phyloP scores from a whole-genome alignment of 202 grass and related monocot genomes.

The Zoysia matrella region DNA sequence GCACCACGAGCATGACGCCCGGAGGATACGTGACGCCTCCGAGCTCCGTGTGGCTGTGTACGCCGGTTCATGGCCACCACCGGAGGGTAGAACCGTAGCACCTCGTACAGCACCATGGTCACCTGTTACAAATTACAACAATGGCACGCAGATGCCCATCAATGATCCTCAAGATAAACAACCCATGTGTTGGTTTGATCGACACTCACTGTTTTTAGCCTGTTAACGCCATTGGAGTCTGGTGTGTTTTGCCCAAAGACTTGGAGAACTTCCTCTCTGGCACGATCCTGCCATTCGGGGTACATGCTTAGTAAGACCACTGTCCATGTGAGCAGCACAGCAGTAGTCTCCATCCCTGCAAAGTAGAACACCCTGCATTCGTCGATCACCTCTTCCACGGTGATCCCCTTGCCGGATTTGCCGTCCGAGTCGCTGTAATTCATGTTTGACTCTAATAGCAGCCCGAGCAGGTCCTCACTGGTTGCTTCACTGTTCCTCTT shows the following conservation, averaged over 20 bases:
- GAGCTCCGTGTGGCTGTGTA: slow-evolving; percentile 47
- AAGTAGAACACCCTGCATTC: slow-evolving; percentile 92
- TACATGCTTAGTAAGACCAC: slow-evolving; percentile 75
- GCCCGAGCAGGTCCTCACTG: slow-evolving; percentile 63
- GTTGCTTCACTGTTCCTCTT: slow-evolving; percentile 34
- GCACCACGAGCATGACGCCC: slow-evolving; percentile 36
- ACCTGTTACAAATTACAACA: neutral
- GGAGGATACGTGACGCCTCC: slow-evolving; percentile 54
- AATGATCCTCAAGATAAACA: neutral
- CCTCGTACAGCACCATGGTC: slow-evolving; percentile 30
- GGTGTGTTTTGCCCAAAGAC: slow-evolving; percentile 66
- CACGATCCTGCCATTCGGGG: slow-evolving; percentile 65
- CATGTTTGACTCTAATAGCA: slow-evolving; percentile 71
- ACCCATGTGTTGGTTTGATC: neutral
- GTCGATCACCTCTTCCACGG: slow-evolving; percentile 59
- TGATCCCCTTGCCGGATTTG: slow-evolving; percentile 44
- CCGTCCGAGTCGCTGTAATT: slow-evolving; percentile 43
- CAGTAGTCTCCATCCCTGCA: slow-evolving; percentile 67
- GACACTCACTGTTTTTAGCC: slow-evolving; percentile 64
- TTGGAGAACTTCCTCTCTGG: slow-evolving; percentile 64
- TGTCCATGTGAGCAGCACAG: slow-evolving; percentile 67
- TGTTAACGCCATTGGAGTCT: slow-evolving; percentile 44
- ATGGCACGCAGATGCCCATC: neutral
- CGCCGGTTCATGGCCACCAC: neutral
- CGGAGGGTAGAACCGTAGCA: slow-evolving; percentile 52